phyloP scores from a whole-genome alignment of 2,329 filamentous ascomycete genomes.

The Neopestalotiopsis sp. region DNA sequence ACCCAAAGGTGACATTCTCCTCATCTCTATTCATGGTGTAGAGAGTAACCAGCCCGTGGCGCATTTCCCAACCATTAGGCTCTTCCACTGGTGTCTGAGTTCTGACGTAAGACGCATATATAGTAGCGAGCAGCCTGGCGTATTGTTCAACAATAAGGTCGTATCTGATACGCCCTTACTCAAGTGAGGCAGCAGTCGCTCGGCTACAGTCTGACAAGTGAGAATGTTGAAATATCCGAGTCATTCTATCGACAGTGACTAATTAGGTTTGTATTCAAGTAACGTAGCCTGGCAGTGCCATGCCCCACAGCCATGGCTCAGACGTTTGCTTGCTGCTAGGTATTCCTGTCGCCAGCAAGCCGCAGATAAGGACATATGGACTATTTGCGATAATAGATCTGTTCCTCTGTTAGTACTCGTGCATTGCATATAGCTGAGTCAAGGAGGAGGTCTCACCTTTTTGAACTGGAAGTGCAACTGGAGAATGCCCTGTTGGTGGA shows the following conservation, averaged over 20 bases:
- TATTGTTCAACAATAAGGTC: constrained; percentile 17
- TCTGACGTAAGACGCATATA: constrained; percentile 1
- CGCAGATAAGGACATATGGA: background rate
- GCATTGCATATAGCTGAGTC: background rate
- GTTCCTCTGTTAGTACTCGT: constrained; percentile 27
- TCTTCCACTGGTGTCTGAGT: background rate
- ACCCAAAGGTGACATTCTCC: background rate
- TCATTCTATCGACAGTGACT: constrained; percentile 15
- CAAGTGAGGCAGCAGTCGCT: constrained; percentile 27
- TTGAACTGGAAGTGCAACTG: constrained; percentile 99
- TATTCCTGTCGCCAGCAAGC: background rate
- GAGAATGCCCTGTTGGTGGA: constrained; percentile 75
- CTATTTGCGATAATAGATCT: constrained; percentile 48
- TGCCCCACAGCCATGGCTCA: background rate
- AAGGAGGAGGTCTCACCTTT: constrained; percentile 65
- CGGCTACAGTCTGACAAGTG: constrained; percentile 29
- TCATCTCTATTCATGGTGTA: background rate
- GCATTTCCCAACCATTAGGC: background rate
- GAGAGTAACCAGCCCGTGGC: background rate
- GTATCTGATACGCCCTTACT: constrained; percentile 15
- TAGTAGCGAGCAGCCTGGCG: background rate
- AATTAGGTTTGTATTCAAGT: background rate
- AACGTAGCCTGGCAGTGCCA: constrained; percentile 4
- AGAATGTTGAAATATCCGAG: constrained; percentile 18
- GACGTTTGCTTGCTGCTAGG: constrained; percentile 2